These are phyloP conservation scores for Vitis hybrid DNA, from an alignment of 177 flowering plant species.

Conservation along the genomic window DNA sequence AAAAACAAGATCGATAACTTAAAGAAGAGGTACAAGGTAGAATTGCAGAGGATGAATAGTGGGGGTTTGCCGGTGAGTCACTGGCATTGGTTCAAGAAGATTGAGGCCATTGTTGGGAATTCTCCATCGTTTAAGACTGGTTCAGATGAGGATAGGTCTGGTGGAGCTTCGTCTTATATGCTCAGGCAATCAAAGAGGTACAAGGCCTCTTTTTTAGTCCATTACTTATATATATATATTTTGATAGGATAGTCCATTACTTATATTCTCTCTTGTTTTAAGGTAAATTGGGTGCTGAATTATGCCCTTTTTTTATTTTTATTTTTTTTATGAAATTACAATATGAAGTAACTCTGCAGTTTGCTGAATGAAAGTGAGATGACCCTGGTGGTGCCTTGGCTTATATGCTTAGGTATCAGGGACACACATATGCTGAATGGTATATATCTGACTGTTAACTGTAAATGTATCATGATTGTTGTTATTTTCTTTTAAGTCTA, in stretches of 20 bases:
- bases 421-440: too few species aligned
- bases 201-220: background rate
- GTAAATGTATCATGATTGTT: too few species aligned
- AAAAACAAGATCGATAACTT: constrained; percentile 94
- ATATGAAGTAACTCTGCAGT: too few species aligned
- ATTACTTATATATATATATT: too few species aligned
- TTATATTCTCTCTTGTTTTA: background rate
- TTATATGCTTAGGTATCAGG: too few species aligned
- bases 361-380: too few species aligned
- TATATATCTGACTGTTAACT: too few species aligned
- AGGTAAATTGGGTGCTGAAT: constrained; percentile 1
- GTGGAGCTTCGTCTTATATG: constrained; percentile 26
- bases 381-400: too few species aligned
- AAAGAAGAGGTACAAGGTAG: constrained; percentile 93
- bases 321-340: too few species aligned
- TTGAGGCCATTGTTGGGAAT: constrained; percentile 79
- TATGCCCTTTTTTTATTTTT: background rate
- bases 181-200: constrained; percentile 64
- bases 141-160: constrained; percentile 62
- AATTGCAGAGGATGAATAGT: constrained; percentile 66
- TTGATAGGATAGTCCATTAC: too few species aligned
- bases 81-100: constrained; percentile 94
- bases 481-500: too few species aligned
- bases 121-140: constrained; percentile 37
- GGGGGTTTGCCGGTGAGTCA: constrained; percentile 55